Base-by-base conservation (phyloP, 2,329 filamentous ascomycete genomes). In the Fusarium illudens region DNA sequence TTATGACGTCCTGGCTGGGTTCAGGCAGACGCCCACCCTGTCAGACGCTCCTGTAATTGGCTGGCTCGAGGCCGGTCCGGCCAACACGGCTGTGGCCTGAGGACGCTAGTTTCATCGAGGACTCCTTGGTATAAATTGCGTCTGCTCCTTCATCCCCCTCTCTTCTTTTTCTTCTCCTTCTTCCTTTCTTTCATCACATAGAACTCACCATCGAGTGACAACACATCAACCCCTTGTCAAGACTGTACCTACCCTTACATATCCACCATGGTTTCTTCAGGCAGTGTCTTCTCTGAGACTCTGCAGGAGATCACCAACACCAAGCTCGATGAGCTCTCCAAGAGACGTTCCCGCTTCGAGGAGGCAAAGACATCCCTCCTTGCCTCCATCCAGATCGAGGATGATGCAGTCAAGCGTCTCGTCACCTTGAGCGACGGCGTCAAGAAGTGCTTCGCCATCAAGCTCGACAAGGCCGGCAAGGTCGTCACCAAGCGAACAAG, bases 281-380 rank as follows among this genome's bases (percentile, higher is more conserved):
- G 78, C 29, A 79, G 78, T 58, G 79, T 81, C 63, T 80, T 82
- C 64, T 82, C 80, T 1, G 74, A 80, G 60, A 83, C 81, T 1
- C 75, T 83, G 1, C 79, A 79, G 36, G 76, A 79, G 50, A 82
- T 83, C 64, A 83, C 81, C 34, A 78, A 77, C 39, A 80, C 78
- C 44, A 83, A 83, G 51, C 78, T 83, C 2, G 75, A 80, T 7
- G 80, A 83, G 57, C 73, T 83, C 0, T 80, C 79, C 20, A 83
- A 82, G 58, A 75, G 79, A 17, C 79, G 79, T 5, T 64, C 72
- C 3, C 62, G 66, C 11, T 83, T 79, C 53, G 81, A 83, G 30
- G 64, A 71, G 12, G 67, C 72, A 30, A 82, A 79, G 54, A 30
- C 71, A 11, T 68, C 71, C 1, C 63, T 79, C 12, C 62, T 81